A percentile compares a stretch with the other conserved stretches of the same genome.
phyloP scores from a whole-genome alignment of 176 grass and related monocot genomes.

The Cocos nucifera region DNA sequence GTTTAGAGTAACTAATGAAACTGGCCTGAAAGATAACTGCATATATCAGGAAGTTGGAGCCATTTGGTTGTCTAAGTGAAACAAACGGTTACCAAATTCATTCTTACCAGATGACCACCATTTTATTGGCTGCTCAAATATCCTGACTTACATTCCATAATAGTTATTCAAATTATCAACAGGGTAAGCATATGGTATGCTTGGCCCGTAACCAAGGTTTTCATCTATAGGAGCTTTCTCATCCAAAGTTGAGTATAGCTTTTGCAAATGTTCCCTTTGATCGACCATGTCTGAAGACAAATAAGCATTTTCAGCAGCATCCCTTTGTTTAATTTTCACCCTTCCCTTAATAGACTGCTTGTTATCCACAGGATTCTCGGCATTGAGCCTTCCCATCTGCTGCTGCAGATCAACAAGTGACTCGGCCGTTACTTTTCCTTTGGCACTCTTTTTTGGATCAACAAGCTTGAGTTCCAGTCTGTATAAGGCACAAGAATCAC shows the following conservation, averaged over 20 bases:
- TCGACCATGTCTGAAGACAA: not conserved
- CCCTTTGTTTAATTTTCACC: constrained; percentile 5
- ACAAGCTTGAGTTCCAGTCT: constrained; percentile 20
- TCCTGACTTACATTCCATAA: constrained; percentile 4
- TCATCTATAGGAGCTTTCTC: constrained; percentile 6
- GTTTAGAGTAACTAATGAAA: not conserved
- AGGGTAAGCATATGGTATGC: constrained; percentile 9
- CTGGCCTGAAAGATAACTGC: not conserved
- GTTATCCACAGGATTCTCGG: constrained; percentile 3
- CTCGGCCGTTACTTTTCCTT: constrained; percentile 6
- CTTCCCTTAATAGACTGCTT: constrained; percentile 14
- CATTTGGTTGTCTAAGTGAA: not conserved
- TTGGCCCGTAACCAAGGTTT: constrained; percentile 3
- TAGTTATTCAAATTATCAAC: constrained; percentile 2
- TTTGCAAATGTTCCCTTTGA: constrained; percentile 6
- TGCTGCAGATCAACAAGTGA: constrained; percentile 21
- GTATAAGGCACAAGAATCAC: constrained; percentile 14
- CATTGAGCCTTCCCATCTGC: constrained; percentile 24
- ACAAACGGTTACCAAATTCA: not conserved
- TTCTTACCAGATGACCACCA: too few species aligned
- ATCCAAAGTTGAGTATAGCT: not conserved
- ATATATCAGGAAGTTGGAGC: not conserved
- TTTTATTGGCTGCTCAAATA: not conserved
- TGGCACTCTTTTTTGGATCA: constrained; percentile 15
- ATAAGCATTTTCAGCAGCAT: constrained; percentile 2